A percentile compares a stretch with the other conserved stretches of the same genome.
Conservation (phyloP, 768 basidiomycete species). For the Coprinopsis strossmayeri region DNA sequence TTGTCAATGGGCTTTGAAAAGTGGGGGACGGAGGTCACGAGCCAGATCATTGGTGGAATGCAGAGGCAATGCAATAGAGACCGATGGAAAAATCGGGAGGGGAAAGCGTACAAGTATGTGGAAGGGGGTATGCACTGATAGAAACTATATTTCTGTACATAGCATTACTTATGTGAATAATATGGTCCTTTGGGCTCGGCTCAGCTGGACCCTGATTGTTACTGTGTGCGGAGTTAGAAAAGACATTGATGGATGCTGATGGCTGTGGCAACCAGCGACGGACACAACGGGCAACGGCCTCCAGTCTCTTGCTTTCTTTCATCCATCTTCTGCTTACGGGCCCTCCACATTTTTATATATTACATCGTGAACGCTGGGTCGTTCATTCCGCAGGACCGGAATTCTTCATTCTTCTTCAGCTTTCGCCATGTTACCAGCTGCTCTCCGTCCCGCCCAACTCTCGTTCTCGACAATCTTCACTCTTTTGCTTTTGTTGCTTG, state of each 20-base stretch:
- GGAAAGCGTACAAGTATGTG: conserved; percentile 81
- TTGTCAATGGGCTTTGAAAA: conserved; percentile 72
- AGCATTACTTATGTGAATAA: neutral
- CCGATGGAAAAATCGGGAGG: conserved; percentile 48
- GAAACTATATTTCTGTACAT: neutral
- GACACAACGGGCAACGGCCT: neutral
- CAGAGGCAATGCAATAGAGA: conserved; percentile 32
- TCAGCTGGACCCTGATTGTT: conserved; percentile 5
- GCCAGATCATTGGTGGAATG: conserved; percentile 44
- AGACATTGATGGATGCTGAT: too few relatives aligned
- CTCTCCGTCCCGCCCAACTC: conserved; percentile 22
- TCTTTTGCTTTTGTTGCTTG: conserved; percentile 29
- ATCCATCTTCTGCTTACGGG: conserved; percentile 28
- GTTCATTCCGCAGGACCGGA: conserved; percentile 13
- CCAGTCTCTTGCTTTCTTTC: conserved; percentile 10
- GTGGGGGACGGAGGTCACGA: conserved; percentile 58
- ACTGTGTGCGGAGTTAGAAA: conserved; percentile 20
- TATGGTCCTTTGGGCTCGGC: neutral
- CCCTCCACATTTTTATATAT: conserved; percentile 34
- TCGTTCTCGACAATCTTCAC: conserved; percentile 33
- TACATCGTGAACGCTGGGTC: conserved; percentile 23
- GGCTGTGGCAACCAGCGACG: conserved; percentile 5
- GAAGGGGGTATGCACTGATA: conserved; percentile 58
- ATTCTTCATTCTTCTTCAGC: conserved; percentile 22
- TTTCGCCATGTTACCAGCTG: conserved; percentile 30